phyloP scores from a whole-genome alignment of 208 protist species.

The Porcisia hertigi region DNA sequence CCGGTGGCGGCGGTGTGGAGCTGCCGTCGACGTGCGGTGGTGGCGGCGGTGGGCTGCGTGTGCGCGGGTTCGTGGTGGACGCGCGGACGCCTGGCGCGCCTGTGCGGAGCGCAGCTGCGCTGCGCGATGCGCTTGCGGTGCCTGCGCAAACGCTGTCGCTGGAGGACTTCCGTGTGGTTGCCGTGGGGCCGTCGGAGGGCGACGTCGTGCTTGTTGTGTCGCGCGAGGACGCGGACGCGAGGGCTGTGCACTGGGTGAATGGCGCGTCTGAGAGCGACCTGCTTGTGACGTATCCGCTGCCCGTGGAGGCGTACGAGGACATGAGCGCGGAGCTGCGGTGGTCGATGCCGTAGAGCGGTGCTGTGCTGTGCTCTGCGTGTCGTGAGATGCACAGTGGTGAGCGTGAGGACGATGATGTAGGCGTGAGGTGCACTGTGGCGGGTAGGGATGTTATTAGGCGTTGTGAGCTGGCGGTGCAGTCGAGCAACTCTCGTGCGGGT shows the following conservation, averaged over 20 bases:
- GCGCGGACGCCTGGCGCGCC: constrained; percentile 25
- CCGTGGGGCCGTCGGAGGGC: constrained; percentile 19
- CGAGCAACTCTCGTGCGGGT: too few species aligned
- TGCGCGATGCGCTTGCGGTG: constrained; percentile 31
- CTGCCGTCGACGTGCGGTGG: constrained; percentile 25
- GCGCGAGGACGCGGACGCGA: constrained; percentile 31
- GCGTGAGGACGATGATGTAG: too few species aligned
- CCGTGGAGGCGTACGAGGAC: constrained; percentile 41
- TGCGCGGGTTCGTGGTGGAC: constrained; percentile 40
- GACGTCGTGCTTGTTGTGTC: constrained; percentile 37
- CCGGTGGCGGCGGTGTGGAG: constrained; percentile 3
- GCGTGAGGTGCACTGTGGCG: too few species aligned
- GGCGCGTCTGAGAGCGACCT: constrained; percentile 49
- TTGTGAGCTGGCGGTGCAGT: too few species aligned
- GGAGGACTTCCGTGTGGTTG: constrained; percentile 57
- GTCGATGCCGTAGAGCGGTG: neutral
- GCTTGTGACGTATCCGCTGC: constrained; percentile 47
- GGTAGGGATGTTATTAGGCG: too few species aligned
- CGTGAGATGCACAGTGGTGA: too few species aligned
- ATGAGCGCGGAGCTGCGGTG: constrained; percentile 34
- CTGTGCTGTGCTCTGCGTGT: neutral
- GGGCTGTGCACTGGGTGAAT: constrained; percentile 46
- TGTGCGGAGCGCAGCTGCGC: neutral
- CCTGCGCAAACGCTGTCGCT: constrained; percentile 58
- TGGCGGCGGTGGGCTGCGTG: constrained; percentile 20